Conservation (phyloP, 2,329 filamentous ascomycete genomes). For the Cladosporium austrohemisphaericum region DNA sequence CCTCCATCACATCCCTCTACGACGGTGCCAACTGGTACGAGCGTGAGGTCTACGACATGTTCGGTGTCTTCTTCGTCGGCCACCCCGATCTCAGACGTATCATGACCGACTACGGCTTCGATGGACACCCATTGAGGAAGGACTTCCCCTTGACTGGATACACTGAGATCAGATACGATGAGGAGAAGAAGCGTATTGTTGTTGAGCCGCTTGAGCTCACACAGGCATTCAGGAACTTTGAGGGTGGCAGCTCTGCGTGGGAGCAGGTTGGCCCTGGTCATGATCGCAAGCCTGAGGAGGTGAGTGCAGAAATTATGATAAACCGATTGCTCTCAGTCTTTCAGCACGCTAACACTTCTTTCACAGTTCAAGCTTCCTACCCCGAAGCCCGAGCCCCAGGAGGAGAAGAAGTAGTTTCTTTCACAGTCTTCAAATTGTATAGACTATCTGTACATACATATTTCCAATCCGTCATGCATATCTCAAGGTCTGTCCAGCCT, state of each 20-base stretch:
- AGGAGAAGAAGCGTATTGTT: slow-evolving; percentile 99
- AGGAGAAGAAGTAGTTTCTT: slow-evolving; percentile 76
- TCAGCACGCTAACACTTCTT: neutral
- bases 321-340: neutral
- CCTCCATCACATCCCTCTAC: slow-evolving; percentile 78
- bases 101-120: slow-evolving; percentile 99
- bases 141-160: slow-evolving; percentile 98
- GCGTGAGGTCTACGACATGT: slow-evolving; percentile 94
- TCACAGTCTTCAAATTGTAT: slow-evolving; percentile 20
- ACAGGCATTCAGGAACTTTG: slow-evolving; percentile 97
- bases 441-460: slow-evolving; percentile 36
- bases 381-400: slow-evolving; percentile 89
- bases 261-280: slow-evolving; percentile 68
- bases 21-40: slow-evolving; percentile 99
- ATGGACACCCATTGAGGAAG: slow-evolving; percentile 94
- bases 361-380: slow-evolving; percentile 83
- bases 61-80: slow-evolving; percentile 92
- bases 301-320: slow-evolving; percentile 36
- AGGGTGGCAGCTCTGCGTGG: slow-evolving; percentile 62
- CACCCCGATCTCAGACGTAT: slow-evolving; percentile 95
- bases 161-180: slow-evolving; percentile 95
- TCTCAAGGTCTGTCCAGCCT: no score
- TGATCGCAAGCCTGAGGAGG: slow-evolving; percentile 71
- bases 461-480: slow-evolving; percentile 8
- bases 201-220: slow-evolving; percentile 96